Evolutionary conservation across 225 moss, liverwort and hornwort species (phyloP).

Genomic region (Thuidium tamariscinum): DNA sequence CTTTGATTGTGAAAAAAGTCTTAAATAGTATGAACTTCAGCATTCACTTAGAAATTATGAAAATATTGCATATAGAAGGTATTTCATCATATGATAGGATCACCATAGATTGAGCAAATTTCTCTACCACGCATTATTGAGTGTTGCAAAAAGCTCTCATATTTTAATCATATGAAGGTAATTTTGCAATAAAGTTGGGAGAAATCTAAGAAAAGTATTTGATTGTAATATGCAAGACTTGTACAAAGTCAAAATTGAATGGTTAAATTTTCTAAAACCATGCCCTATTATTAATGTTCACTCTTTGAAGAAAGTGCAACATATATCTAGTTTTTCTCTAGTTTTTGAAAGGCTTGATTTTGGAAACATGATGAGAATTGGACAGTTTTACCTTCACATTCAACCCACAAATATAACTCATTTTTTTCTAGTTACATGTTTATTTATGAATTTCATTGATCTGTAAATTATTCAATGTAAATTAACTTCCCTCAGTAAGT

Average conservation of each 20-base stretch:
- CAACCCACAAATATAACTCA: background rate
- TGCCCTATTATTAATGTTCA: background rate
- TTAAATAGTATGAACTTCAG: background rate
- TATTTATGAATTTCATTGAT: background rate
- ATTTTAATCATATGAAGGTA: background rate
- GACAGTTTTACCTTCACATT: background rate
- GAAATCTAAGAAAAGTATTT: background rate
- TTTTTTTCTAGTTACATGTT: background rate
- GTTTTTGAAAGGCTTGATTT: fast-evolving
- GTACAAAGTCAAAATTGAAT: too few relatives aligned
- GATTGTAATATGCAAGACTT: background rate
- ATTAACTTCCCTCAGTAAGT: background rate
- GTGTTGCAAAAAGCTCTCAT: background rate
- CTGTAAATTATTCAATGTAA: background rate
- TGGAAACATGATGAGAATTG: fast-evolving
- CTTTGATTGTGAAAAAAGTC: background rate
- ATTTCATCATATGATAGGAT: background rate
- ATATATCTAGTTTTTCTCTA: background rate
- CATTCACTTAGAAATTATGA: background rate
- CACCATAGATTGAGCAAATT: background rate
- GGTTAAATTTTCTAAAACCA: fast-evolving
- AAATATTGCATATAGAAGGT: background rate
- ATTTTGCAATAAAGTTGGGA: background rate
- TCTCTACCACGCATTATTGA: background rate
- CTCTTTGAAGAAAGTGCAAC: background rate